A percentile compares a stretch with the other conserved stretches of the same genome.
phyloP scores from a whole-genome alignment of 257 asterid genomes.

The Nicotiana sylvestris region DNA sequence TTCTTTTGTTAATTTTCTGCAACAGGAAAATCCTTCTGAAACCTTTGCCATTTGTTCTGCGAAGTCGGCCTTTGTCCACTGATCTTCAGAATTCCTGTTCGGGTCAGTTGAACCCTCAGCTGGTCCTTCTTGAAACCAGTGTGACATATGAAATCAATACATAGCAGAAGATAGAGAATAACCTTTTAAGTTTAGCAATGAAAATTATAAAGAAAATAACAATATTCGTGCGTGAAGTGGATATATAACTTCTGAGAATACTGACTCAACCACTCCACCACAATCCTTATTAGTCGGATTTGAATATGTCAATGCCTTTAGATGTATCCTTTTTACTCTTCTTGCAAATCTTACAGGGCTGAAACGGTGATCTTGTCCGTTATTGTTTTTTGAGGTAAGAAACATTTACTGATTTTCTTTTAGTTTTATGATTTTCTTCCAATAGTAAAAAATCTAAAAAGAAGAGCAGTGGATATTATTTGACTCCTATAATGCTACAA shows the following conservation, averaged over 20 bases:
- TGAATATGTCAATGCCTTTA: too few relatives aligned
- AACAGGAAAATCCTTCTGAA: conserved; percentile 43
- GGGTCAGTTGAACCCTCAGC: conserved; percentile 50
- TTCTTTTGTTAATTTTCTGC: conserved; percentile 29
- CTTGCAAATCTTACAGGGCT: too few relatives aligned
- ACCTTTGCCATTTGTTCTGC: conserved; percentile 20
- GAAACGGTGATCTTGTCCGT: too few relatives aligned
- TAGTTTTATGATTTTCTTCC: too few relatives aligned
- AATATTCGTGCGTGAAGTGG: not conserved
- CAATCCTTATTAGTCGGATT: too few relatives aligned
- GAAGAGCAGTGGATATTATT: too few relatives aligned
- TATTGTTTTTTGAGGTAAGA: too few relatives aligned
- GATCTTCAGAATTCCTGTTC: conserved; percentile 42
- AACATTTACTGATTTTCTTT: too few relatives aligned
- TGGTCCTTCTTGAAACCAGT: conserved; percentile 65
- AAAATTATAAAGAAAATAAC: not conserved
- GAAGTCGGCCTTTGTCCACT: conserved; percentile 46
- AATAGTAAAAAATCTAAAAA: too few relatives aligned
- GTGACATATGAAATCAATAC: not conserved
- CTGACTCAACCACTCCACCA: too few relatives aligned
- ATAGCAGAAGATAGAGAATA: not conserved
- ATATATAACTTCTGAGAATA: not conserved
- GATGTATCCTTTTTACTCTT: too few relatives aligned
- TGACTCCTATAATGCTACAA: too few relatives aligned
- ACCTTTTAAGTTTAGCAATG: not conserved